These are phyloP conservation scores for Nelumbo lutea DNA, from an alignment of 164 flowering plant species.

Conservation along the genomic window DNA sequence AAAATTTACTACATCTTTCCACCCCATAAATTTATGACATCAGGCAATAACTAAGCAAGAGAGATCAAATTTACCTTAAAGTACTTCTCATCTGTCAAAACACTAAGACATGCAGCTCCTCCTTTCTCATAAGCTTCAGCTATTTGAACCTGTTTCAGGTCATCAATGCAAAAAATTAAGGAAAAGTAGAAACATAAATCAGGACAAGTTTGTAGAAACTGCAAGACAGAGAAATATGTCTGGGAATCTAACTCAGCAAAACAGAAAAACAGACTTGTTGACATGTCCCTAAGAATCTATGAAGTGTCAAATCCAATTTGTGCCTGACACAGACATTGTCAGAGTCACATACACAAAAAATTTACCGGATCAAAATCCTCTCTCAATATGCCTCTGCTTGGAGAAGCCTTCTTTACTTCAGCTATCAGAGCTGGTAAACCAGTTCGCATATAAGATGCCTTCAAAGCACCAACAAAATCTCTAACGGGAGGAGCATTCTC, in stretches of 20 bases:
- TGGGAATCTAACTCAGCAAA: too few species aligned
- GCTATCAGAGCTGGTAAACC: constrained; percentile 91
- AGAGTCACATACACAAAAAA: background rate
- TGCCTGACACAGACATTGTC: too few species aligned
- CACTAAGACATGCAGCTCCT: constrained; percentile 99
- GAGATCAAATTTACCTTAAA: constrained; percentile 53
- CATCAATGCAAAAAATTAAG: background rate
- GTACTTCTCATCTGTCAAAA: constrained; percentile 86
- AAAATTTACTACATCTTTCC: background rate
- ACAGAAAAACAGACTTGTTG: too few species aligned
- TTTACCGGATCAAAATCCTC: constrained; percentile 92
- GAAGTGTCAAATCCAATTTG: too few species aligned
- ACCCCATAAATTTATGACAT: background rate
- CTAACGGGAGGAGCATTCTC: constrained; percentile 61
- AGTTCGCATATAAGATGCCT: constrained; percentile 56
- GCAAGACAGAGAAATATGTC: too few species aligned
- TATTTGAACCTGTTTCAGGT: constrained; percentile 63
- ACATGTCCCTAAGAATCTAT: too few species aligned
- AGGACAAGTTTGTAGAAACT: too few species aligned
- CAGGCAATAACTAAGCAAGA: background rate
- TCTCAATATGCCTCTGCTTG: constrained; percentile 85
- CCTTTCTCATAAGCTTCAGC: constrained; percentile 94
- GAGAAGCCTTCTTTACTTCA: constrained; percentile 99
- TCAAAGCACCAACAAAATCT: constrained; percentile 88
- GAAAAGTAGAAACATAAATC: background rate